Evolutionary conservation across 441 rosid genomes (phyloP).

Genomic region (Cnidoscolus chayamansa): DNA sequence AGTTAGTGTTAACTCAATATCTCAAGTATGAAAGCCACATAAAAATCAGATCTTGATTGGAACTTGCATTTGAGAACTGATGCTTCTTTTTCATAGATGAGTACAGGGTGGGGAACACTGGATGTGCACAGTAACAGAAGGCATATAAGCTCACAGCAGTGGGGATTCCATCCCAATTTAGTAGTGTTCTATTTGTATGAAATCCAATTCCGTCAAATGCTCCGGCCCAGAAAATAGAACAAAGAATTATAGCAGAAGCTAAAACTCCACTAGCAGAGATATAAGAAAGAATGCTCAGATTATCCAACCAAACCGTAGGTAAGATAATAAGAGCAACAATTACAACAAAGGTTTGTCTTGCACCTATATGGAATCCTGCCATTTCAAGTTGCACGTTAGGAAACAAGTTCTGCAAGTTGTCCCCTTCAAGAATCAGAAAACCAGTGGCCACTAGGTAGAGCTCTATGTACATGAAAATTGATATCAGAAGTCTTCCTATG

Average conservation of each 20-base stretch:
- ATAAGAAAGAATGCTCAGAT: slow-evolving; percentile 72
- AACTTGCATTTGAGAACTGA: slow-evolving; percentile 75
- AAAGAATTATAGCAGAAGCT: slow-evolving; percentile 67
- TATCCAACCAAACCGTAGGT: slow-evolving; percentile 77
- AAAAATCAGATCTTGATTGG: no score
- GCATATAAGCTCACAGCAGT: slow-evolving; percentile 76
- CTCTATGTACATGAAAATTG: slow-evolving; percentile 61
- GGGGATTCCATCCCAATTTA: slow-evolving; percentile 57
- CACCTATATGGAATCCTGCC: slow-evolving; percentile 42
- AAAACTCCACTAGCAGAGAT: slow-evolving; percentile 83
- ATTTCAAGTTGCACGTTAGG: slow-evolving; percentile 45
- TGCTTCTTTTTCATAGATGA: slow-evolving; percentile 70
- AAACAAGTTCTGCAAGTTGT: slow-evolving; percentile 57
- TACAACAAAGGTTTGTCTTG: slow-evolving; percentile 57
- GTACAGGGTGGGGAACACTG: slow-evolving; percentile 82
- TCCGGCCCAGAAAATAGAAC: slow-evolving; percentile 63
- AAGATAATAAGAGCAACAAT: slow-evolving; percentile 65
- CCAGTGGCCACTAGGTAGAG: slow-evolving; percentile 80
- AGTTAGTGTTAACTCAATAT: background rate
- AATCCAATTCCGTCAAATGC: slow-evolving; percentile 76
- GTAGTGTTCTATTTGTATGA: slow-evolving; percentile 36
- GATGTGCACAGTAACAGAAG: slow-evolving; percentile 90
- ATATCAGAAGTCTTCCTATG: slow-evolving; percentile 55
- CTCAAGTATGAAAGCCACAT: no score
- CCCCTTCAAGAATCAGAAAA: slow-evolving; percentile 86